Evolutionary conservation across 73 alveolate genomes (phyloP).

Genomic region (Stentor coeruleus): DNA sequence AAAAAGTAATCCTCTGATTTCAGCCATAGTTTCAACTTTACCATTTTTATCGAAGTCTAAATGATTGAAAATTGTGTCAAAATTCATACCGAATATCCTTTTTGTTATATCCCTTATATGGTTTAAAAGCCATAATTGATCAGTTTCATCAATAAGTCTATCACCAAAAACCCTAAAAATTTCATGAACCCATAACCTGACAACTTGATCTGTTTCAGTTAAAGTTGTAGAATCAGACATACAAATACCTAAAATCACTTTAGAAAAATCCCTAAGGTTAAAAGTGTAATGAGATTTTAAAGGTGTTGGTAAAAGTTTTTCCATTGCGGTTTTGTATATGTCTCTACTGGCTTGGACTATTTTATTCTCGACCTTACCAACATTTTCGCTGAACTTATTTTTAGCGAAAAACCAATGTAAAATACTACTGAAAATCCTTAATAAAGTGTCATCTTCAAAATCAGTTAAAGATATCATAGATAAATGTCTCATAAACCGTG

Average conservation of each 20-base stretch:
- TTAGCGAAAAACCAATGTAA: conserved; percentile 86
- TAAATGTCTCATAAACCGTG: conserved; percentile 94
- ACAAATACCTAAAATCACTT: conserved; percentile 96
- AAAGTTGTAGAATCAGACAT: conserved; percentile 79
- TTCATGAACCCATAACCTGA: conserved; percentile 99
- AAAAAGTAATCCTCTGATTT: conserved; percentile 87
- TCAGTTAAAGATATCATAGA: conserved; percentile 86
- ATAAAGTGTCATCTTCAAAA: conserved; percentile 91
- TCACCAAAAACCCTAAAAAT: conserved; percentile 94
- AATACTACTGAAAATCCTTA: conserved; percentile 80
- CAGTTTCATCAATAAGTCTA: conserved; percentile 95
- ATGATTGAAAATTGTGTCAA: conserved; percentile 83
- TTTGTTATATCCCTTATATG: conserved; percentile 86
- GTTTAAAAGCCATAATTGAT: conserved; percentile 92
- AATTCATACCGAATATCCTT: conserved; percentile 82
- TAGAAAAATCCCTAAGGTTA: conserved; percentile 98
- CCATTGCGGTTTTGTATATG: conserved; percentile 89
- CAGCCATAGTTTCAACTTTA: conserved; percentile 88
- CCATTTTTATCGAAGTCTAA: conserved; percentile 80
- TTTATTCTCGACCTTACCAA: conserved; percentile 83
- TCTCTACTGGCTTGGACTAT: conserved; percentile 88
- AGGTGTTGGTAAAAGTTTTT: conserved; percentile 98
- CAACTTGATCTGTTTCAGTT: conserved; percentile 72
- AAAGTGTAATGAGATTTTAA: conserved; percentile 95
- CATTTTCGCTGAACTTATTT: conserved; percentile 32